Conservation (phyloP, 805 yeast genomes). For the Candida ulmi region DNA sequence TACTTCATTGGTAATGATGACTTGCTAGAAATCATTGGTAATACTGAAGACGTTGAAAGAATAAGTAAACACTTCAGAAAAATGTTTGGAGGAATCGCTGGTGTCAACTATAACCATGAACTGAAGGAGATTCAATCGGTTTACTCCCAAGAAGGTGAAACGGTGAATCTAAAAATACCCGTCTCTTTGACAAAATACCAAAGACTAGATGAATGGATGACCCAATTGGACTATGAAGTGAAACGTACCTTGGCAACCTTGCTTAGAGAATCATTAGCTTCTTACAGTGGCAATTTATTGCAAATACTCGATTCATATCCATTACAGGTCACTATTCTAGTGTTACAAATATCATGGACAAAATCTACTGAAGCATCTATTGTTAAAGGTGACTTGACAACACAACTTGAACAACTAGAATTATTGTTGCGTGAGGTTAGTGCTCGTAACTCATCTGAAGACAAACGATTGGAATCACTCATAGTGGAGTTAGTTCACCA, state of each 20-base stretch:
- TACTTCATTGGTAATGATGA: conserved; percentile 91
- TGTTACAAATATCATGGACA: conserved; percentile 58
- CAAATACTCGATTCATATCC: conserved; percentile 39
- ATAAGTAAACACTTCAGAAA: conserved; percentile 59
- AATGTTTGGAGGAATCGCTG: conserved; percentile 62
- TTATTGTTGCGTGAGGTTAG: not conserved
- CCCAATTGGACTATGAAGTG: conserved; percentile 48
- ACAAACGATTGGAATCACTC: conserved; percentile 51
- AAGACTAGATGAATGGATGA: conserved; percentile 57
- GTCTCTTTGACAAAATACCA: conserved; percentile 38
- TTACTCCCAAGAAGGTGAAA: conserved; percentile 63
- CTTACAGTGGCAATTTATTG: conserved; percentile 16
- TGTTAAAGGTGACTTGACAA: conserved; percentile 1
- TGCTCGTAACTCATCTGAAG: conserved; percentile 20
- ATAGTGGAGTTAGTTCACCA: conserved; percentile 66
- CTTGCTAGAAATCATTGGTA: conserved; percentile 74
- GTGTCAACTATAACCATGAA: conserved; percentile 32
- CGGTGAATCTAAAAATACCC: conserved; percentile 34
- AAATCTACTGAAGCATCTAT: conserved; percentile 29
- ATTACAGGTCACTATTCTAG: conserved; percentile 49
- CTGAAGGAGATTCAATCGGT: conserved; percentile 38
- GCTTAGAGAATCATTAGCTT: conserved; percentile 27
- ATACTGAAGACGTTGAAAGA: conserved; percentile 37
- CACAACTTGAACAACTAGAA: conserved; percentile 20
- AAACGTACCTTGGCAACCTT: conserved; percentile 39